Percentiles rank a stretch among this genome's conserved stretches.
phyloP scores from a whole-genome alignment of 257 asterid species.

The Prunella vulgaris region DNA sequence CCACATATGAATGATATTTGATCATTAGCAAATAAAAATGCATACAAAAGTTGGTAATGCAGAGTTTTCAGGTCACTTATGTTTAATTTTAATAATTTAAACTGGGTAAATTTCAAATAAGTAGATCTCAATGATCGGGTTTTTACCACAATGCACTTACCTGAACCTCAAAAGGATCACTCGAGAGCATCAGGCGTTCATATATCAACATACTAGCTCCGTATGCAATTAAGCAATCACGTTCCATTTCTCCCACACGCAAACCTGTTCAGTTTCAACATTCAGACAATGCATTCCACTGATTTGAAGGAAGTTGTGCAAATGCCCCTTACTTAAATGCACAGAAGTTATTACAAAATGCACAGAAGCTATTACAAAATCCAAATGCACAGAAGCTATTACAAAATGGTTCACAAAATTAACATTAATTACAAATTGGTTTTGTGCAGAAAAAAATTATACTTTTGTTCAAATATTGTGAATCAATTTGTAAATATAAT shows the following conservation, averaged over 20 bases:
- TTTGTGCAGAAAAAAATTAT: too few relatives aligned
- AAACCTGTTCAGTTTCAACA: conserved; percentile 48
- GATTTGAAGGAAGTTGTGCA: neutral
- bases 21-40: neutral
- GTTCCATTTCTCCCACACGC: conserved; percentile 99
- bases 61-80: neutral
- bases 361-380: too few relatives aligned
- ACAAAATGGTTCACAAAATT: too few relatives aligned
- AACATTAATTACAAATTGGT: too few relatives aligned
- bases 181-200: conserved; percentile 88
- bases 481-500: too few relatives aligned
- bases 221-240: conserved; percentile 96
- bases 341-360: too few relatives aligned
- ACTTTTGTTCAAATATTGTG: too few relatives aligned
- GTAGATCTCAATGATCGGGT: neutral
- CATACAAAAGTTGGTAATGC: neutral
- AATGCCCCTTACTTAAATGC: too few relatives aligned
- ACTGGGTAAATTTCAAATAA: neutral
- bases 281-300: conserved; percentile 8
- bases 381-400: too few relatives aligned
- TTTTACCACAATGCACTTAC: conserved; percentile 31
- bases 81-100: neutral
- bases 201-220: conserved; percentile 93
- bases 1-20: neutral
- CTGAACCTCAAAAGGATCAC: conserved; percentile 97